Evolutionary conservation across 192 early-diverging fungal genomes (phyloP), one percentile per base, ranked within the genome.

Genomic region (Diversispora epigaea): DNA sequence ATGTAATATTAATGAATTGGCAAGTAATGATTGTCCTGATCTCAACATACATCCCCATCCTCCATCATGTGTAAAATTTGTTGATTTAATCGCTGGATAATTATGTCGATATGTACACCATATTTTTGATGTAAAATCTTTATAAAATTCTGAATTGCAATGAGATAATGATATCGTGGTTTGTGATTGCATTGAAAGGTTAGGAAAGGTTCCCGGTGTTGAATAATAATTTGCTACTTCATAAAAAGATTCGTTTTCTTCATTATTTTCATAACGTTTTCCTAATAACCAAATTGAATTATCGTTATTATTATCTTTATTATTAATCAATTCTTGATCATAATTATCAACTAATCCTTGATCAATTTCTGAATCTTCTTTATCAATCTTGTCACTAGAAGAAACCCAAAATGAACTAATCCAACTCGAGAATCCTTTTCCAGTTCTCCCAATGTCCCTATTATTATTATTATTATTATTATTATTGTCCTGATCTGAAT

Each of bases 11-110:
- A 97, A 80, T 0, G 94, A 89, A 76, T 94, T 95, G 0, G 93
- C 91, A 52, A 99, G 86, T 44, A 99, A 81, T 79, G 93, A 94
- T 82, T 99, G 97, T 0, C 96, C 95, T 54, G 92, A 93, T 25
- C 97, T 80, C 65, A 99, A 79, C 97, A 99, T 99, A 82, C 97
- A 99, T 0, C 97, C 97, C 95, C 95, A 95, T 5, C 94, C 94
- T 58, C 89, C 86, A 78, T 99, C 97, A 9, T 89, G 90, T 19
- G 93, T 96, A 73, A 89, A 94, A 50, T 78, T 79, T 21, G 90
- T 89, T 8, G 92, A 83, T 67, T 86, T 78, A 72, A 99, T 96
- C 3, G 92, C 89, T 10, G 93, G 89, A 81, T 93, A 99, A 47
- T 88, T 86, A 71, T 92, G 88, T 68, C 97, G 86, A 79, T 99